Evolutionary conservation across 768 basidiomycete genomes (phyloP).

Genomic region (Gymnopilus junonius): DNA sequence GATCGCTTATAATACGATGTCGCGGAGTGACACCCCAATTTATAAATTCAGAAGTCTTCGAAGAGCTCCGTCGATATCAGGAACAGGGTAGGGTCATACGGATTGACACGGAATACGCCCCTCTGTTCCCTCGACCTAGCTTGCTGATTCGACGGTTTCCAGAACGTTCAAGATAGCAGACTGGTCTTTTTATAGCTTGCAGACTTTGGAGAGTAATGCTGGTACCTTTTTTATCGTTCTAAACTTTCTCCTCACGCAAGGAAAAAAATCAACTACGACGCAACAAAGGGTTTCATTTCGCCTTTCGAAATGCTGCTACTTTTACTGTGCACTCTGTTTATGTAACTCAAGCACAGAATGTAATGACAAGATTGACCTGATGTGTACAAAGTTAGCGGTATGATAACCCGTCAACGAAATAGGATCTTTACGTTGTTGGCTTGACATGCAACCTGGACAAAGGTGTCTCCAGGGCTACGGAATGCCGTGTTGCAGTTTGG

Average conservation of each 20-base stretch:
- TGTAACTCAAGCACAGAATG: constrained; percentile 31
- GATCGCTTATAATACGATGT: neutral
- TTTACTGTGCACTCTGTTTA: no score
- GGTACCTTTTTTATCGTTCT: no score
- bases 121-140: neutral
- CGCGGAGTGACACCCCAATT: neutral
- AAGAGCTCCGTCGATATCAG: neutral
- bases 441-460: constrained; percentile 43
- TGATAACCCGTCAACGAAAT: neutral
- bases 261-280: no score
- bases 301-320: no score
- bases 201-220: no score
- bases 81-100: neutral
- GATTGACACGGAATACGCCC: neutral
- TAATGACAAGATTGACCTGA: constrained; percentile 40
- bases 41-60: neutral
- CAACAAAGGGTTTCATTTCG: no score
- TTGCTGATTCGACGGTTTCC: neutral
- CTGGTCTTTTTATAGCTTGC: no score
- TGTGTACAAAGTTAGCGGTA: neutral
- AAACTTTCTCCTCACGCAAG: no score
- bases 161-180: no score
- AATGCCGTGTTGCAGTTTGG: constrained; percentile 42
- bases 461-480: constrained; percentile 35
- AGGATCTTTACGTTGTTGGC: constrained; percentile 34